Evolutionary conservation across 2,329 filamentous ascomycete genomes (phyloP), one percentile per base, ranked within the genome.

Genomic region (Nigrospora sphaerica): DNA sequence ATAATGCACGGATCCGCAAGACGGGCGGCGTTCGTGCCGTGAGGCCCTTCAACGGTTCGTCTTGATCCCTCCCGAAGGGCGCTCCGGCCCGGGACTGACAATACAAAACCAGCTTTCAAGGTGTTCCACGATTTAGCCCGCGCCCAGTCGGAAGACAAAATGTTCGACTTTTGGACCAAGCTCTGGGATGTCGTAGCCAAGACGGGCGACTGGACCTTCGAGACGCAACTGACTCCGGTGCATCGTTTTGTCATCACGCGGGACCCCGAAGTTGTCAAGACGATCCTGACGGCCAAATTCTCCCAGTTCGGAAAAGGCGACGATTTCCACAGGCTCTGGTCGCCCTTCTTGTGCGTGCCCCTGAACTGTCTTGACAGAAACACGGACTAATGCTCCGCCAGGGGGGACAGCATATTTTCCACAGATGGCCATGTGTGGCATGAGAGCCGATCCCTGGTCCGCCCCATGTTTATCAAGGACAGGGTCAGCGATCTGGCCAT

Each of bases 191-290:
- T 31, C 12, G 11, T 16, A 28, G 23, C 39, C 9, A 10, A 23
- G 14, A 31, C 61, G 54, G 16, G 62, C 9, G n/a, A 63, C 11
- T 58, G 68, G 46, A 62, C 59, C 19, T 54, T 67, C 45, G 68
- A 70, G 53, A 51, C 69, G n/a, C 54, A 63, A 12, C 51, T 68
- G 58, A 62, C 32, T 7, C 49, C 49, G 18, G 48, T 58, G 23
- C 32, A 18, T 32, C 59, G 67, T 38, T 64, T 72, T 47, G 57
- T 79, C 45, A 56, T 71, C 39, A 80, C 76, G 0, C 58, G 64
- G 19, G 77, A 83, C 32, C 74, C 75, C 1, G 72, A 75, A 45
- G 81, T 83, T 45, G 60, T 83, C 47, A 79, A 81, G 56, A 69
- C 77, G 0, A 58, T 81, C 7, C 64, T 83, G 12, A 74, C 78